Conservation (phyloP, 2,329 filamentous ascomycete species). For the Penicillium occitanis region DNA sequence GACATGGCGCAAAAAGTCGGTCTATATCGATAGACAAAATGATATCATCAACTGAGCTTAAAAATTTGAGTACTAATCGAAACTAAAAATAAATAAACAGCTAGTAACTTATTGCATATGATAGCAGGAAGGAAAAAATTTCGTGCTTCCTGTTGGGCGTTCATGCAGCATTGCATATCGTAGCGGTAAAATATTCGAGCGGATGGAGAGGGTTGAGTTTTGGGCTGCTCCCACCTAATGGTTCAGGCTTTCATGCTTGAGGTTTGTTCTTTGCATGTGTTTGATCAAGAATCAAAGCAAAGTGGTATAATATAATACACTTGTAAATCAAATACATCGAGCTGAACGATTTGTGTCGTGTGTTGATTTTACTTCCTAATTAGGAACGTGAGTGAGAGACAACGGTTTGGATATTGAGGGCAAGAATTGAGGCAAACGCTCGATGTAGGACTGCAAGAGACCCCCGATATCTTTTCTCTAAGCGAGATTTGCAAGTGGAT, state of each 20-base stretch:
- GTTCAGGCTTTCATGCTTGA: slow-evolving; percentile 9
- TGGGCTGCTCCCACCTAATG: neutral
- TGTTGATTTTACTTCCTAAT: neutral
- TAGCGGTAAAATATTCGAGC: slow-evolving; percentile 6
- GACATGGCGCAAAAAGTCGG: neutral
- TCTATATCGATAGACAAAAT: neutral
- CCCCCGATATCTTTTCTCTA: neutral
- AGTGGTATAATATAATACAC: neutral
- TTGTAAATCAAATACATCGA: neutral
- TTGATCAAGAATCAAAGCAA: neutral
- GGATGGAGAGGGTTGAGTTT: neutral
- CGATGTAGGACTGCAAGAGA: neutral
- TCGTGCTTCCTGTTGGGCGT: slow-evolving; percentile 12
- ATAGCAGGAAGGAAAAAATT: neutral
- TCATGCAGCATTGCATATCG: slow-evolving; percentile 15
- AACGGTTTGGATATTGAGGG: neutral
- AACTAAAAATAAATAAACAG: neutral
- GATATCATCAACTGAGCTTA: neutral
- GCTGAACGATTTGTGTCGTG: slow-evolving; percentile 1
- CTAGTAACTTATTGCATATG: neutral
- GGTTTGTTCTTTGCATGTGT: neutral
- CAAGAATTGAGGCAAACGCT: neutral
- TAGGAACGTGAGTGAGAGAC: neutral
- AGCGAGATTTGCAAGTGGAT: neutral
- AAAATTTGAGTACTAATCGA: neutral